A percentile compares a stretch with the other conserved stretches of the same genome.
These are phyloP conservation scores for Gyromitra esculenta DNA, from an alignment of 2,329 filamentous ascomycete species.

Conservation along the genomic window DNA sequence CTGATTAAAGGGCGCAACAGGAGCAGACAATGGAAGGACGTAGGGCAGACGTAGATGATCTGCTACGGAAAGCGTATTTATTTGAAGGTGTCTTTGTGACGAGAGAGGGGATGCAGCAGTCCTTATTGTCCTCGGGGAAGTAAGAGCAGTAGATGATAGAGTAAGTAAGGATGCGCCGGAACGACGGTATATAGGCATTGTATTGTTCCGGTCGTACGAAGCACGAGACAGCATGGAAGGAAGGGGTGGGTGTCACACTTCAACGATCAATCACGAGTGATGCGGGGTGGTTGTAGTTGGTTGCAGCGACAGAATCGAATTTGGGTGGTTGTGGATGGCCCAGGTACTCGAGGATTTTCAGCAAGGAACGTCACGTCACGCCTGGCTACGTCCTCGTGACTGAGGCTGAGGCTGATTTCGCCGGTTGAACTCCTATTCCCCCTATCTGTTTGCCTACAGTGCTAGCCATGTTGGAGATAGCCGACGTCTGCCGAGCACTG, in stretches of 20 bases:
- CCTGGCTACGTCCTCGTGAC: conserved; percentile 17
- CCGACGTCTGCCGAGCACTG: conserved; percentile 26
- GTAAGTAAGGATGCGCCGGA: conserved; percentile 10
- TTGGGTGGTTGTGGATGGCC: conserved; percentile 7
- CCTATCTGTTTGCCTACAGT: background rate
- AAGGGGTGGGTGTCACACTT: conserved; percentile 20
- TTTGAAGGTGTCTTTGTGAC: conserved; percentile 33
- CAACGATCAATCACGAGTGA: conserved; percentile 16
- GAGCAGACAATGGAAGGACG: conserved; percentile 39
- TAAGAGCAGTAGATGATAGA: conserved; percentile 12
- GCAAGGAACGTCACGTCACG: conserved; percentile 17
- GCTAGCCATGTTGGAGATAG: conserved; percentile 15
- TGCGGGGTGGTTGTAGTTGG: conserved; percentile 29
- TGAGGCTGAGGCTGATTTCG: conserved; percentile 39
- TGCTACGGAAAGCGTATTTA: conserved; percentile 7
- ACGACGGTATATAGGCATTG: conserved; percentile 41
- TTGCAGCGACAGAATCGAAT: background rate
- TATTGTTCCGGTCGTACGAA: conserved; percentile 42
- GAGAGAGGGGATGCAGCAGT: conserved; percentile 32
- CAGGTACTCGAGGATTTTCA: conserved; percentile 3
- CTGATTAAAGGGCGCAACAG: conserved; percentile 33
- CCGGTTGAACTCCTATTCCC: conserved; percentile 34
- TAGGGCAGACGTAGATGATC: conserved; percentile 25
- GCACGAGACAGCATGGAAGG: conserved; percentile 20
- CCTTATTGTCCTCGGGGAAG: conserved; percentile 45